Evolutionary conservation across 2,329 filamentous ascomycete species (phyloP), one percentile per base, ranked within the genome.

Genomic region (Onygenales sp.): DNA sequence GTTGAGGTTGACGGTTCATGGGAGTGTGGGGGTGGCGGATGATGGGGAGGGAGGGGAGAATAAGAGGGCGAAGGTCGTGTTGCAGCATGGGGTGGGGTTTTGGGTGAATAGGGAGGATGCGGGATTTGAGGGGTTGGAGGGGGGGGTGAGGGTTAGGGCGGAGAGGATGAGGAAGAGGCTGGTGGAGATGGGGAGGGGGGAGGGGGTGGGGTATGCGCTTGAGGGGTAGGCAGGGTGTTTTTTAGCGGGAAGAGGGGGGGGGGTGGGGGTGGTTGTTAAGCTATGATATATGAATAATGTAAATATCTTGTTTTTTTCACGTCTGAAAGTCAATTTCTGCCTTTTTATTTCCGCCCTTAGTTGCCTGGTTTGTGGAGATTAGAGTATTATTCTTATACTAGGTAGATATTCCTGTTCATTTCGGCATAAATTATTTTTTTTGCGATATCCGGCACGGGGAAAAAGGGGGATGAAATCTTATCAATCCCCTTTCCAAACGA

Each of bases 21-120:
- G 72, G 1, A 71, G 70, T 61, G 55, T 74, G 34, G 72, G 72
- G 39, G 53, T 72, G 55, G 70, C 68, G 57, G 56, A 2, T 32
- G 43, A 44, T 27, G 14, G 49, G 36, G 47, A 53, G 44, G 14
- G 54, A 55, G 51, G 66, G 52, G 68, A 67, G 49, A 70, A 66
- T 56, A 66, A 71, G n/a, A 58, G 72, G 31, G 69, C 71, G 27
- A 69, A 68, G 50, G 70, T 69, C 33, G 72, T 74, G 6, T 57
- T 75, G 62, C 73, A 75, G 62, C 73, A 75, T 63, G 72, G 69
- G 0, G 70, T 75, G 52, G 72, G 73, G 0, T 62, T 67, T 32
- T 74, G 72, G 72, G 69, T 74, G 48, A 62, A 67, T 45, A 60
- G 67, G 13, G 69, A 71, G 3, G 70, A 72, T 63, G 70, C 72